Percentiles rank a stretch among this genome's conserved stretches.
These are phyloP conservation scores for Trametes sp. DNA, from an alignment of 1,284 basidiomycete genomes.

Conservation along the genomic window DNA sequence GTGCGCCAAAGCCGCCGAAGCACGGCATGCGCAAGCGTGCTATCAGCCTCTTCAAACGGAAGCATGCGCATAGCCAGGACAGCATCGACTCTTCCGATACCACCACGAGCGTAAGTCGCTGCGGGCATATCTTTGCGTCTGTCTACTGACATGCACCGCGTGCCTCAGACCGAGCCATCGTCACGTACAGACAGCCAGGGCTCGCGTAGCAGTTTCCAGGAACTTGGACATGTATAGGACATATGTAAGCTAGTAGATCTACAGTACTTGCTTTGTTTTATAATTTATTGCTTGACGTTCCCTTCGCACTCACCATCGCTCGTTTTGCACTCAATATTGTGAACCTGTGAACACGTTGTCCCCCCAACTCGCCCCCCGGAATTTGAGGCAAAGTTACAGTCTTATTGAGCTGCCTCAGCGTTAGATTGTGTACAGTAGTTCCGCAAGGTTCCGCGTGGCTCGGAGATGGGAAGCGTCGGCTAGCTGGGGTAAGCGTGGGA, in stretches of 20 bases:
- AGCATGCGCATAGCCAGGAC: constrained; percentile 27
- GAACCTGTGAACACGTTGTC: too few relatives aligned
- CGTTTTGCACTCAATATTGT: too few relatives aligned
- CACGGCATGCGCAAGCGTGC: constrained; percentile 40
- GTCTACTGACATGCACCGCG: too few relatives aligned
- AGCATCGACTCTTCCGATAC: constrained; percentile 22
- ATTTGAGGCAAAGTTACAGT: too few relatives aligned
- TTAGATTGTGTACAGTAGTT: too few relatives aligned
- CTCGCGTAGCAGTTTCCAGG: constrained; percentile 4
- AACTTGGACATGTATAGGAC: background rate
- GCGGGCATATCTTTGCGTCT: too few relatives aligned
- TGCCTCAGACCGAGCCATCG: constrained; percentile 20
- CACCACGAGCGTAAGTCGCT: constrained; percentile 14
- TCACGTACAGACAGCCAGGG: constrained; percentile 12
- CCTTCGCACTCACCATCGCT: too few relatives aligned
- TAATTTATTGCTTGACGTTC: background rate
- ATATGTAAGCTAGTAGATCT: constrained; percentile 12
- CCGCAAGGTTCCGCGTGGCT: too few relatives aligned
- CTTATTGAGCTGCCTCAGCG: too few relatives aligned
- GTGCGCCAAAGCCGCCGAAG: constrained; percentile 20
- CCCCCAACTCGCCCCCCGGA: too few relatives aligned
- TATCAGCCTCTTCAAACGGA: constrained; percentile 51
- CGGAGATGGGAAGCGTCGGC: too few relatives aligned
- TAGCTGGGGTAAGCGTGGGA: background rate
- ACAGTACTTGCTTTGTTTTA: constrained; percentile 6